Conservation (phyloP, 306 rosid species). For the Trifolium repens region DNA sequence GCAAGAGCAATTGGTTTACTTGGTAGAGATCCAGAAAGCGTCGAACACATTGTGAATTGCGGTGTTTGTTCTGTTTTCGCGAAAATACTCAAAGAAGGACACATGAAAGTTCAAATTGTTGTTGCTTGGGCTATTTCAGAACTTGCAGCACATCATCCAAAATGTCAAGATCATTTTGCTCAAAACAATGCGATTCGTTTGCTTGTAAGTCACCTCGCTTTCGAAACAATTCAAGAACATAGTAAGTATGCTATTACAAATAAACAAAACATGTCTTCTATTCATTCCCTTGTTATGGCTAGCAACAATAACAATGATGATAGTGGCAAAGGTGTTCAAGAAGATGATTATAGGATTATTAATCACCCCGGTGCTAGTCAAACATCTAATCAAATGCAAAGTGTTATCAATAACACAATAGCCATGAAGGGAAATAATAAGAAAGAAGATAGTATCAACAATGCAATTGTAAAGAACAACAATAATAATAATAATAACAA, state of each 20-base stretch:
- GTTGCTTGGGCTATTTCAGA: constrained; percentile 83
- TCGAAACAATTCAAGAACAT: constrained; percentile 81
- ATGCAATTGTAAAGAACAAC: constrained; percentile 7
- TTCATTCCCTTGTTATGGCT: constrained; percentile 64
- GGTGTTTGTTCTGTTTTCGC: constrained; percentile 68
- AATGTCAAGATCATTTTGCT: constrained; percentile 77
- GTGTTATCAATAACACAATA: constrained; percentile 35
- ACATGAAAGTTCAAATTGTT: constrained; percentile 66
- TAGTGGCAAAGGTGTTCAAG: background rate
- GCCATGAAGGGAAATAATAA: constrained; percentile 25
- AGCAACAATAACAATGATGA: constrained; percentile 23
- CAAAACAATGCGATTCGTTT: constrained; percentile 72
- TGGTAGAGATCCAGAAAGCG: constrained; percentile 71
- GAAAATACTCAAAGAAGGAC: constrained; percentile 76
- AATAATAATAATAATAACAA: no score
- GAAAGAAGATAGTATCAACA: background rate
- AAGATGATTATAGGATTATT: constrained; percentile 18
- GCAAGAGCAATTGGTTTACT: constrained; percentile 70
- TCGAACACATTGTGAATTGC: constrained; percentile 67
- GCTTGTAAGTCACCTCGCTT: constrained; percentile 79
- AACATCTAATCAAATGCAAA: constrained; percentile 22
- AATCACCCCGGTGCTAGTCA: constrained; percentile 45
- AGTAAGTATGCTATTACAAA: constrained; percentile 60
- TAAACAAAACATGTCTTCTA: constrained; percentile 52
- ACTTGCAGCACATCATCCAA: constrained; percentile 61